Conservation (phyloP, 2,329 filamentous ascomycete species). For the Alternaria gansuensis region DNA sequence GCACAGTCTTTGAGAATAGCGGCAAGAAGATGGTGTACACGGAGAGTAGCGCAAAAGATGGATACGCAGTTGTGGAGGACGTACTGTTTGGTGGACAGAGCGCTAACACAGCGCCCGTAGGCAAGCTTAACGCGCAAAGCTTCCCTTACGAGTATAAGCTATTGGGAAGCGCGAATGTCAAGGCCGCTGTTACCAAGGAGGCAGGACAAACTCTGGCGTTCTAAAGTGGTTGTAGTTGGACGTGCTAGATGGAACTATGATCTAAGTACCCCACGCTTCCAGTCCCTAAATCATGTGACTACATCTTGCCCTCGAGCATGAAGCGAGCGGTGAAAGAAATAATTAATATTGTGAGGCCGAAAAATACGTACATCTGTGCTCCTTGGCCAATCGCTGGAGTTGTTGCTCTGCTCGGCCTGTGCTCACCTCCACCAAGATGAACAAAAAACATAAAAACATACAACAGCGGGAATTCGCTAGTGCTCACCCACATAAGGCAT, state of each 20-base stretch:
- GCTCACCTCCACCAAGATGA: no score
- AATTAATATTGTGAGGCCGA: no score
- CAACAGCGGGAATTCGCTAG: no score
- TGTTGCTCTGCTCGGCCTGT: no score
- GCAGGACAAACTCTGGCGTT: constrained; percentile 32
- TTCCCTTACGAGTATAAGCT: constrained; percentile 62
- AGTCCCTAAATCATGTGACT: no score
- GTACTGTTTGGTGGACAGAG: constrained; percentile 53
- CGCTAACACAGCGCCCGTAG: constrained; percentile 59
- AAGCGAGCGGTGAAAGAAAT: no score
- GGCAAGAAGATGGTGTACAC: constrained; percentile 65
- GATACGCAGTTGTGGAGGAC: constrained; percentile 56
- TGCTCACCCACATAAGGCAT: no score
- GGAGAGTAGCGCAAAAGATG: constrained; percentile 60
- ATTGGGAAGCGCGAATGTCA: constrained; percentile 61
- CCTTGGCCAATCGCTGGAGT: no score
- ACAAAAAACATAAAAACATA: no score
- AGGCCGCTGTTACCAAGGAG: constrained; percentile 54
- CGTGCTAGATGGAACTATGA: not conserved
- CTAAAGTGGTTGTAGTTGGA: constrained; percentile 6
- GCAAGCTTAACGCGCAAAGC: constrained; percentile 57
- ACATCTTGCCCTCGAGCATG: no score
- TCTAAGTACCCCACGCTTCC: no score
- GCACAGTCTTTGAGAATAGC: constrained; percentile 64
- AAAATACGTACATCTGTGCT: no score